Conservation (phyloP, 495 filamentous ascomycete genomes). For the Aspergillus ostianus region DNA sequence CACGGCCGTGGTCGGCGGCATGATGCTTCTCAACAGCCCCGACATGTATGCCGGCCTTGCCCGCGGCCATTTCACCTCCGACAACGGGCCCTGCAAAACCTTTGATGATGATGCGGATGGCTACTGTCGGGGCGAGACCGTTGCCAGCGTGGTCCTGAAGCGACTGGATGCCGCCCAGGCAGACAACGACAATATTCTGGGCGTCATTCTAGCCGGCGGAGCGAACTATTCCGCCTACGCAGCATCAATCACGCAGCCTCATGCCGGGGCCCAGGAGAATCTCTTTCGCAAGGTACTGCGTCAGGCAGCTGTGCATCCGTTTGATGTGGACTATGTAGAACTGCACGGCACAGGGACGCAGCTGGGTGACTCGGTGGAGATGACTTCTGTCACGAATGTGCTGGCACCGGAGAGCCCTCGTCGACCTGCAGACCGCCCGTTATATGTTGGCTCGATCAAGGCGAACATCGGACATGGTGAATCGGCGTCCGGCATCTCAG, state of each 20-base stretch:
- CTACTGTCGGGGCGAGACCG: conserved; percentile 73
- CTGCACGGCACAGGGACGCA: conserved; percentile 89
- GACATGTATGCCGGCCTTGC: conserved; percentile 84
- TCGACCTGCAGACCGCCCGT: conserved; percentile 50
- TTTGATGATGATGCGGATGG: conserved; percentile 77
- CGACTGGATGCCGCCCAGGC: conserved; percentile 69
- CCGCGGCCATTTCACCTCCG: conserved; percentile 78
- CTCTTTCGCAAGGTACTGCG: conserved; percentile 69
- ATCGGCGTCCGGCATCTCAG: conserved; percentile 79
- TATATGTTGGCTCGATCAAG: conserved; percentile 82
- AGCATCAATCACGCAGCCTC: conserved; percentile 77
- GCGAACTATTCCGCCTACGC: conserved; percentile 78
- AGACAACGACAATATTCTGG: conserved; percentile 74
- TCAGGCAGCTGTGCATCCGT: conserved; percentile 67
- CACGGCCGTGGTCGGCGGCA: conserved; percentile 79
- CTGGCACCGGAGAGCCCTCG: conserved; percentile 75
- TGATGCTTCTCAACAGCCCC: conserved; percentile 76
- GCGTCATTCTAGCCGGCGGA: conserved; percentile 61
- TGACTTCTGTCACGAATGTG: conserved; percentile 71
- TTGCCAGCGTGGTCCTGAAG: conserved; percentile 72
- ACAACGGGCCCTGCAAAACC: conserved; percentile 76
- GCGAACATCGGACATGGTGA: conserved; percentile 90
- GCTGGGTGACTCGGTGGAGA: conserved; percentile 77
- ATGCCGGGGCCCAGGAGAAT: conserved; percentile 66
- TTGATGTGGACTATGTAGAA: conserved; percentile 77